Percentiles rank a stretch among this genome's conserved stretches.
These are phyloP conservation scores for Fremontodendron californicum DNA, from an alignment of 345 rosid genomes.

Conservation along the genomic window DNA sequence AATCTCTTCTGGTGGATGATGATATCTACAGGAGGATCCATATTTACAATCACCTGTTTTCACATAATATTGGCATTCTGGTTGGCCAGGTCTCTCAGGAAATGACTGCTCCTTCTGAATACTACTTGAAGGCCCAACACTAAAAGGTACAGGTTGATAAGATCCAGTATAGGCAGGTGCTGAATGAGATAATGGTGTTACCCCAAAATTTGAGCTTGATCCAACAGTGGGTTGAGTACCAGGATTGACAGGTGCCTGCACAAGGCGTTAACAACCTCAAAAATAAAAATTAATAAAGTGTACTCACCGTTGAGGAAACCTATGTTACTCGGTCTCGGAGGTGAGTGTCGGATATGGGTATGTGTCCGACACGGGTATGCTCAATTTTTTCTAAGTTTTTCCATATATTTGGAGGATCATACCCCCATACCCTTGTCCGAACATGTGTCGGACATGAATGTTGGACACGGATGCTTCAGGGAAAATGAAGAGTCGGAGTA, in stretches of 20 bases:
- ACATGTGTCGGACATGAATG: no score
- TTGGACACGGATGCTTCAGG: no score
- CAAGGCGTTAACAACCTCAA: background rate
- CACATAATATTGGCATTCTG: slow-evolving; percentile 78
- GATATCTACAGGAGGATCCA: slow-evolving; percentile 80
- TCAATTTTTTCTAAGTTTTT: no score
- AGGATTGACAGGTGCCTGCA: slow-evolving; percentile 61
- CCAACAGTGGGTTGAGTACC: slow-evolving; percentile 51
- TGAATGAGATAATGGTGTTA: slow-evolving; percentile 54
- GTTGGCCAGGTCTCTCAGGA: slow-evolving; percentile 89
- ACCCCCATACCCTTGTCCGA: no score
- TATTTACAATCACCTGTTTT: slow-evolving; percentile 85
- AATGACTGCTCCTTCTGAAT: slow-evolving; percentile 52
- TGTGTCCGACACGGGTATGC: no score
- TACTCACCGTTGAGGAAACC: background rate
- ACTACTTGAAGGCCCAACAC: slow-evolving; percentile 49
- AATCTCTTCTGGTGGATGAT: slow-evolving; percentile 68
- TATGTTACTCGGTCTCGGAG: no score
- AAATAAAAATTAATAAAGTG: background rate
- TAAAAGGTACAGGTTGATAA: slow-evolving; percentile 44
- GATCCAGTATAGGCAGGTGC: slow-evolving; percentile 57
- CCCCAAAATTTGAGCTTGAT: slow-evolving; percentile 55
- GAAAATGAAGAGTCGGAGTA: no score
- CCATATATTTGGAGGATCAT: no score
- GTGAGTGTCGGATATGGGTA: no score